Evolutionary conservation across 139 green algal genomes (phyloP), one percentile per base, ranked within the genome.

Genomic region (Ettlia oleoabundans): DNA sequence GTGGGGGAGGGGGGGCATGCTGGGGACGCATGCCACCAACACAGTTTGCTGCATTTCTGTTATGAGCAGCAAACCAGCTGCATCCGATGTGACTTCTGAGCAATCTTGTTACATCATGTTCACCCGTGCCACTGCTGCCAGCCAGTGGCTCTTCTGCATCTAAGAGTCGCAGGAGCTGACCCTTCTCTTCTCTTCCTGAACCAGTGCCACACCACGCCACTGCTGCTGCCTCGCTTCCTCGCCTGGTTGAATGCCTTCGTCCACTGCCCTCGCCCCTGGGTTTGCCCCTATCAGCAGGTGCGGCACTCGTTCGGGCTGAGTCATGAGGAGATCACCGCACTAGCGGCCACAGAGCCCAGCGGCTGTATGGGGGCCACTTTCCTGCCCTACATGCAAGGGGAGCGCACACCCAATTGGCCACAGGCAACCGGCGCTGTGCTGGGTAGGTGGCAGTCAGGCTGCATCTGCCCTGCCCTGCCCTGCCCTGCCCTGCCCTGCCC

Each of bases 331-430:
- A 82, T 94, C 18, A 95, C 92, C 4, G 28, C 40, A 18, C 68
- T 92, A 8, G 94, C 95, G 9, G 87, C 83, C 33, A 37, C 19
- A 10, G 92, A 94, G 87, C 79, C 88, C 21, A 55, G 93, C 0
- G 95, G 94, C 35, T 93, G 89, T 83, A 9, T 80, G 1, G 94
- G 95, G 19, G 84, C 95, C 7, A 93, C 86, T 24, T 93, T 95
- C 22, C 83, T 98, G 78, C 94, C 95, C 9, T 98, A 96, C 85
- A 74, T 98, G 19, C 73, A 66, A 0, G 95, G 95, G 0, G 95
- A 97, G 86, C 85, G 95, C n/a, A 97, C 94, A 9, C 95, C 95
- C 66, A 95, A 96, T 84, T 98, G 94, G 94, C 95, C 95, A 2
- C 76, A 94, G 38, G 91, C 92, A 52, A 90, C 77, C 2, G 94